These are phyloP conservation scores for Allodekkera sacchari DNA, from an alignment of 805 yeast genomes.

Conservation along the genomic window DNA sequence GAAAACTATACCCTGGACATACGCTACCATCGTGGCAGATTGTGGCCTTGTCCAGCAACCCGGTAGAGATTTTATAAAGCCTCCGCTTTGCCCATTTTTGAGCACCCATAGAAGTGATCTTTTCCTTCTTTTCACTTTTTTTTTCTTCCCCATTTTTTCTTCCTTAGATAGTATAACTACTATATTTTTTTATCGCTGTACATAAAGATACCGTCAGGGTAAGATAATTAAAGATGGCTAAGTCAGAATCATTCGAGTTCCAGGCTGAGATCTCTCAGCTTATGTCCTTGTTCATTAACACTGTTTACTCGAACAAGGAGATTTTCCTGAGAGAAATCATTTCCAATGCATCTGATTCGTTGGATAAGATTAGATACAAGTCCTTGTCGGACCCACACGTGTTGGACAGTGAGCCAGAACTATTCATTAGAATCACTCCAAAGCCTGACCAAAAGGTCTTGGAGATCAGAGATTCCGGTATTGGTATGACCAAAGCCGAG, in stretches of 20 bases:
- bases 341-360: slow-evolving; percentile 98
- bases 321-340: slow-evolving; percentile 98
- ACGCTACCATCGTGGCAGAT: no score
- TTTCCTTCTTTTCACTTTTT: not conserved
- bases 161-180: no score
- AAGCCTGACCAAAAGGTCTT: slow-evolving; percentile 87
- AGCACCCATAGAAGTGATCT: not conserved
- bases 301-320: slow-evolving; percentile 98
- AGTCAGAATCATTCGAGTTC: slow-evolving; percentile 83
- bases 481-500: slow-evolving; percentile 99
- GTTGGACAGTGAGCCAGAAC: slow-evolving; percentile 91
- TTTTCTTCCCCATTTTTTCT: not conserved
- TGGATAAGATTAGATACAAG: slow-evolving; percentile 97
- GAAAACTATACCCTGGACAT: no score
- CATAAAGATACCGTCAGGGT: no score
- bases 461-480: slow-evolving; percentile 99
- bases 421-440: slow-evolving; percentile 96
- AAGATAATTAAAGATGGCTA: no score
- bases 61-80: slow-evolving; percentile 1
- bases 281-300: slow-evolving; percentile 99
- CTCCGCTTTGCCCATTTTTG: not conserved
- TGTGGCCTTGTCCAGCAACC: no score
- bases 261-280: slow-evolving; percentile 99
- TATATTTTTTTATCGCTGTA: no score
- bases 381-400: slow-evolving; percentile 86